Evolutionary conservation across 2,329 filamentous ascomycete species (phyloP).

Genomic region (Diaporthe australafricana): DNA sequence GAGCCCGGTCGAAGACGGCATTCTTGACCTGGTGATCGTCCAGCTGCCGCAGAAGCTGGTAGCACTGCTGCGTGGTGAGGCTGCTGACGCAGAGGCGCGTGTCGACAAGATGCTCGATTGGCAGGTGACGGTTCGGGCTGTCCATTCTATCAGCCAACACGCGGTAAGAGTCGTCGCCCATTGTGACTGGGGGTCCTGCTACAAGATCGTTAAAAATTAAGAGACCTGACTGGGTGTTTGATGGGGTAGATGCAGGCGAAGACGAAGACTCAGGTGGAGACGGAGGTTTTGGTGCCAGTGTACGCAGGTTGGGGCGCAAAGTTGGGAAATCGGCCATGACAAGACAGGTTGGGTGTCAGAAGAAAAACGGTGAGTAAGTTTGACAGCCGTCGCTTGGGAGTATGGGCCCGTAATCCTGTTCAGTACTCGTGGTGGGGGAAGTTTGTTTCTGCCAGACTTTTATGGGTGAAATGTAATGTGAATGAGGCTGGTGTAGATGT

Average conservation of each 20-base stretch:
- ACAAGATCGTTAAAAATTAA: neutral
- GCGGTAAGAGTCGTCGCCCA: conserved; percentile 22
- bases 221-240: neutral
- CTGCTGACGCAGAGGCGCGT: neutral
- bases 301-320: neutral
- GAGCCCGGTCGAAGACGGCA: conserved; percentile 4
- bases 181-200: neutral
- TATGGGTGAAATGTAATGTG: neutral
- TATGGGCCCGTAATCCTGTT: neutral
- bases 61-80: neutral
- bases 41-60: neutral
- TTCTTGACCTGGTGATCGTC: conserved; percentile 12
- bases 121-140: neutral
- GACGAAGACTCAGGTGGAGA: too few relatives aligned
- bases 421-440: too few relatives aligned
- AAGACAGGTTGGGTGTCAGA: neutral
- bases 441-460: conserved; percentile 2
- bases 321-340: neutral
- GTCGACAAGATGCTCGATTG: conserved; percentile 3
- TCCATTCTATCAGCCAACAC: neutral
- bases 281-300: neutral
- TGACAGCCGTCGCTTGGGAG: neutral
- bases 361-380: neutral
- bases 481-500: neutral
- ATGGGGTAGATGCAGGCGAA: neutral